A percentile compares a stretch with the other conserved stretches of the same genome.
These are phyloP conservation scores for Diplodia sapinea DNA, from an alignment of 2,329 filamentous ascomycete genomes.

Conservation along the genomic window DNA sequence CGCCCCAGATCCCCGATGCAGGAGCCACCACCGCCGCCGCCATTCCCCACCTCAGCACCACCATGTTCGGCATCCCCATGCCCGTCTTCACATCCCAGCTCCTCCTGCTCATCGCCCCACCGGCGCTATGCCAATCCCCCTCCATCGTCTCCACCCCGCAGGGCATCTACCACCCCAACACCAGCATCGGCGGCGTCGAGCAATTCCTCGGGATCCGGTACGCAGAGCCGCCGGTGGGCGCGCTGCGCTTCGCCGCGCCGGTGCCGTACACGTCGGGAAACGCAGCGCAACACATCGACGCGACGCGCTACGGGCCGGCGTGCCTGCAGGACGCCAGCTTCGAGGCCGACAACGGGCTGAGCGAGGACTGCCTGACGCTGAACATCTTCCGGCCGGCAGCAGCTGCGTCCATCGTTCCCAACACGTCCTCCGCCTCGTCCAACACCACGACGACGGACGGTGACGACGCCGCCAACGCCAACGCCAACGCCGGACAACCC, in stretches of 20 bases:
- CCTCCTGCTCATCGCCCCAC: background rate
- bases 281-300: constrained; percentile 49
- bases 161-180: constrained; percentile 21
- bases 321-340: constrained; percentile 50
- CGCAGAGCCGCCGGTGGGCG: constrained; percentile 27
- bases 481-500: constrained; percentile 37
- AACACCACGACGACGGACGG: constrained; percentile 39
- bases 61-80: background rate
- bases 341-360: background rate
- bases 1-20: background rate
- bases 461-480: no score
- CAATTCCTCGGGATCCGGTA: constrained; percentile 31
- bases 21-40: background rate
- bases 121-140: background rate
- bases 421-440: constrained; percentile 40
- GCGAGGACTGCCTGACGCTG: constrained; percentile 45
- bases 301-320: constrained; percentile 49
- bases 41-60: background rate
- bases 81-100: background rate
- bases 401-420: no score
- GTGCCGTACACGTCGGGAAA: constrained; percentile 39
- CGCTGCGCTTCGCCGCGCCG: constrained; percentile 29
- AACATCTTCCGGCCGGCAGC: constrained; percentile 38
- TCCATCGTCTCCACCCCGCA: background rate
- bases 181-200: constrained; percentile 14